Evolutionary conservation across 352 stramenopile species (phyloP).

Genomic region (Globisporangium perplexum): DNA sequence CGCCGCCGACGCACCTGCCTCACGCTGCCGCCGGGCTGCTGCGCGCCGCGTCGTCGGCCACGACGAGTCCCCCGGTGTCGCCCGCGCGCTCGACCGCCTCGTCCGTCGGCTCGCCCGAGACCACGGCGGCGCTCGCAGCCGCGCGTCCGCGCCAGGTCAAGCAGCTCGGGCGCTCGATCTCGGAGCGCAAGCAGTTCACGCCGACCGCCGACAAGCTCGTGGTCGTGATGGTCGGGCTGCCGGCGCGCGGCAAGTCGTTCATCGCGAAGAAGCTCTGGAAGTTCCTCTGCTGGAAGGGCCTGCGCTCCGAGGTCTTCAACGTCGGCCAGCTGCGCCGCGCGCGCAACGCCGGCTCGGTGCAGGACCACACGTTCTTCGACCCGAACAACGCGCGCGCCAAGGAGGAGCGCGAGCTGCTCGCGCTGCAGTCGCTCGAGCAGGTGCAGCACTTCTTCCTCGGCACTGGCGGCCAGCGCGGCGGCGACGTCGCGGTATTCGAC

Average conservation of each 20-base stretch:
- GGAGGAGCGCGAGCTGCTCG: constrained; percentile 75
- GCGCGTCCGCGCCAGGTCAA: constrained; percentile 9
- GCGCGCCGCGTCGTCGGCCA: neutral
- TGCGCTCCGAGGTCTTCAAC: constrained; percentile 90
- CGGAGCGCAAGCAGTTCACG: constrained; percentile 73
- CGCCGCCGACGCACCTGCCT: neutral
- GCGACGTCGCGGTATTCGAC: constrained; percentile 89
- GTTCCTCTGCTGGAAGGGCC: constrained; percentile 79
- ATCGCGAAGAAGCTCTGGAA: constrained; percentile 91
- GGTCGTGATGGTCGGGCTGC: constrained; percentile 94
- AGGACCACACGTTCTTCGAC: constrained; percentile 92
- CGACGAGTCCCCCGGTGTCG: constrained; percentile 7
- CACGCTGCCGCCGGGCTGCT: neutral
- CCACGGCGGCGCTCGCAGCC: neutral
- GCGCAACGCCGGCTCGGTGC: constrained; percentile 44
- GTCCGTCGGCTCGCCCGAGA: constrained; percentile 4
- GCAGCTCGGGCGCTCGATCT: constrained; percentile 25
- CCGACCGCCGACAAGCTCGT: constrained; percentile 91
- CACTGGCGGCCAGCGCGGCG: constrained; percentile 22
- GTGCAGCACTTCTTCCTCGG: constrained; percentile 60
- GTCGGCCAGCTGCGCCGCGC: constrained; percentile 91
- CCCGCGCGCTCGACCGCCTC: constrained; percentile 11
- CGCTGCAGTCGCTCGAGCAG: constrained; percentile 64
- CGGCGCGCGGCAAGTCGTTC: constrained; percentile 94
- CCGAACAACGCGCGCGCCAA: constrained; percentile 78